Percentiles rank a stretch among this genome's conserved stretches.
These are phyloP conservation scores for Blastocystis sp. DNA, from an alignment of 352 stramenopile species.

Conservation along the genomic window DNA sequence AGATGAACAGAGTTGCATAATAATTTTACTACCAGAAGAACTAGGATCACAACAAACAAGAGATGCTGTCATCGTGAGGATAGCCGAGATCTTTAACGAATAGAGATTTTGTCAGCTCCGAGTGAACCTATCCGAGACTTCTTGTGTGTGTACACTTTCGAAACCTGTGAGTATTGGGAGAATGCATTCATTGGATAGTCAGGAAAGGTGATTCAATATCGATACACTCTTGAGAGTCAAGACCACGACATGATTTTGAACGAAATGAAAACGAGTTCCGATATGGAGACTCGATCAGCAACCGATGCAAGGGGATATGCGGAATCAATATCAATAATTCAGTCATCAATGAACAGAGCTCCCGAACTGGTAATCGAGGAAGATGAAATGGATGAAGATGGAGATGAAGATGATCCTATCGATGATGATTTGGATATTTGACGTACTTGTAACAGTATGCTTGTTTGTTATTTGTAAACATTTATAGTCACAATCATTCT, in stretches of 20 bases:
- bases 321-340: not conserved
- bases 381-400: constrained; percentile 10
- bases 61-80: not conserved
- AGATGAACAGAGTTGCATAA: not conserved
- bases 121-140: not conserved
- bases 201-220: not conserved
- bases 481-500: not conserved
- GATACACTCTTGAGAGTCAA: not conserved
- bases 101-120: not conserved
- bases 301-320: not conserved
- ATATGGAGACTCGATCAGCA: not conserved
- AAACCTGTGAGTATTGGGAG: not conserved
- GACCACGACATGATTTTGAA: not conserved
- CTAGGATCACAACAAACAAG: not conserved
- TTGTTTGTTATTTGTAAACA: constrained; percentile 23
- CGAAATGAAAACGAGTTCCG: too few species aligned
- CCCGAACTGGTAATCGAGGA: not conserved
- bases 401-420: not conserved
- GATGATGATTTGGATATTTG: not conserved
- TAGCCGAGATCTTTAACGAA: not conserved
- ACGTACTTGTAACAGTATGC: too few species aligned
- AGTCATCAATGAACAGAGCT: not conserved
- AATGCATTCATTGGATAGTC: not conserved
- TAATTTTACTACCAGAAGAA: not conserved
- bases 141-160: not conserved